Base-by-base conservation (phyloP, 2,329 filamentous ascomycete genomes). In the Teratosphaeria viscida region DNA sequence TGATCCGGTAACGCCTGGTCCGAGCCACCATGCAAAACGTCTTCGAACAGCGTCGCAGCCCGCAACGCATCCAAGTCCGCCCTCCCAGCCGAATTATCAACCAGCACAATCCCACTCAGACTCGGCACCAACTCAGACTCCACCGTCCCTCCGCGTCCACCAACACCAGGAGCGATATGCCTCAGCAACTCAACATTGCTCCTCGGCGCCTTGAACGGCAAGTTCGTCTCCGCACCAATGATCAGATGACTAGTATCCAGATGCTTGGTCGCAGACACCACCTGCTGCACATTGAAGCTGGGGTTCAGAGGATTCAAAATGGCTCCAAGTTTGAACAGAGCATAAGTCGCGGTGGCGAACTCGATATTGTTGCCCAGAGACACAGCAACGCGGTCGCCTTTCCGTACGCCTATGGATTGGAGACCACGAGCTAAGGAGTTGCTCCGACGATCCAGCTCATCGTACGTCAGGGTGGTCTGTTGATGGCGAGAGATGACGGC, bases 271-370 rank as follows among this genome's bases (percentile, higher is more conserved):
- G 92, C 92, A 2, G 90, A 82, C 5, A 84, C 79, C 8, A 97
- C 85, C 76, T 97, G 94, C 5, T 78, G 73, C 3, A 84, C 80
- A 66, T 90, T 95, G 78, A 97, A 97, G 1, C 85, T 87, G 23
- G 92, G 92, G 72, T 99, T 97, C 27, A 97, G 76, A 0, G 92
- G 94, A n/a, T 95, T 84, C 63, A 97, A 78, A 56, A 97, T 84
- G 27, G 90, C 92, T n/a, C 94, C 94, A 10, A 97, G 81, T 74
- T 97, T 97, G 78, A 92, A 96, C 58, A 94, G 74, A 0, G 92
- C 92, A 74, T 97, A 97, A 5, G 88, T 92, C 23, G 94, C 81
- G 56, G 87, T 86, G 2, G 89, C 90, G 71, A 90, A 92, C 73
- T 96, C 91, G 66, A 87, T 78, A 52, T 85, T 86, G 74, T 96